phyloP scores from a whole-genome alignment of 148 eudicot species.

The Hydrangea macrophylla region DNA sequence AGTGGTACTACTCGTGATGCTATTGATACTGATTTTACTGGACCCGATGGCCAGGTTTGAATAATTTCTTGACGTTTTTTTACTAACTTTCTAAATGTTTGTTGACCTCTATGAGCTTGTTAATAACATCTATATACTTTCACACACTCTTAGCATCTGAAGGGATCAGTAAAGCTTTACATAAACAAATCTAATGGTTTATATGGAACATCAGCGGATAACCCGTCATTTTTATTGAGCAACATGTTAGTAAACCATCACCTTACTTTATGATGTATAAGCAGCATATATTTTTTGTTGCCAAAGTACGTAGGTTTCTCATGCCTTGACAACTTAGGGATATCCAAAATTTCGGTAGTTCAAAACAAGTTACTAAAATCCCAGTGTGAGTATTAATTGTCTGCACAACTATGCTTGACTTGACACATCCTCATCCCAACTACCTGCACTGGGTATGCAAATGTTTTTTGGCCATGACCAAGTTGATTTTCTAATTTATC shows the following conservation, averaged over 20 bases:
- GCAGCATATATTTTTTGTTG: not conserved
- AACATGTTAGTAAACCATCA: not conserved
- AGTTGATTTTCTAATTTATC: too few species aligned
- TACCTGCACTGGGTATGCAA: not conserved
- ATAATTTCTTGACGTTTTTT: not conserved
- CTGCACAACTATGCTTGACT: too few species aligned
- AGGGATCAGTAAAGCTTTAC: not conserved
- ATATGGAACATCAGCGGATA: not conserved
- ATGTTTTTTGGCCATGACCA: too few species aligned
- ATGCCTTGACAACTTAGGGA: not conserved
- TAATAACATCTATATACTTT: not conserved
- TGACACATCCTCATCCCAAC: not conserved
- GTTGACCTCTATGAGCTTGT: not conserved
- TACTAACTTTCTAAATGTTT: not conserved
- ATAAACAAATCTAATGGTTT: not conserved
- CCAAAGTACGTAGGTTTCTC: not conserved
- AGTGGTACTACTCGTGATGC: constrained; percentile 99
- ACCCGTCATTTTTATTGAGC: not conserved
- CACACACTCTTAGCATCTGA: not conserved
- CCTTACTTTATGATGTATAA: not conserved
- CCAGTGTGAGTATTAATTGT: too few species aligned
- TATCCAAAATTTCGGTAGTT: too few species aligned
- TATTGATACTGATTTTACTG: constrained; percentile 86
- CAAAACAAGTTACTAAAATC: too few species aligned
- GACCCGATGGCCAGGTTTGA: constrained; percentile 92